phyloP scores from a whole-genome alignment of 495 filamentous ascomycete genomes.

The Glarea lozoyensis region DNA sequence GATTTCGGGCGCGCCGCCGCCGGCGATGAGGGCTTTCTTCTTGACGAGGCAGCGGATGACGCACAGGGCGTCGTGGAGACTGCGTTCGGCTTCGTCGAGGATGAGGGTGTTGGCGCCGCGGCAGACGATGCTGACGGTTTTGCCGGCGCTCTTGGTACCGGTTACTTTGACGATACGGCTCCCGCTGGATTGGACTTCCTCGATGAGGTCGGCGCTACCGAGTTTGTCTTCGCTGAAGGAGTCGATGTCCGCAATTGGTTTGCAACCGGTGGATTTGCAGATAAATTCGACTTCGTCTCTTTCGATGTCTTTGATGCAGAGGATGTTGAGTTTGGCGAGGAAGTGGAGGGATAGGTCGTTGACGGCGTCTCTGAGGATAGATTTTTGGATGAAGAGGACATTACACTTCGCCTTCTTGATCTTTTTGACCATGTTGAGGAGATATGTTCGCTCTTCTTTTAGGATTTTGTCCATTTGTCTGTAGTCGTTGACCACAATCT shows the following conservation, averaged over 20 bases:
- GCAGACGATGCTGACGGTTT: conserved; percentile 89
- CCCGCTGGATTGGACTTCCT: conserved; percentile 81
- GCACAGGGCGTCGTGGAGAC: conserved; percentile 92
- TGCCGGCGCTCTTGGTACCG: conserved; percentile 70
- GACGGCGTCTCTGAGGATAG: conserved; percentile 92
- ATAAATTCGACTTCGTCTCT: conserved; percentile 98
- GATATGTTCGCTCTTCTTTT: conserved; percentile 96
- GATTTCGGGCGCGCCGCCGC: conserved; percentile 92
- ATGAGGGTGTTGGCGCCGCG: conserved; percentile 92
- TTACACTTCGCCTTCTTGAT: conserved; percentile 99
- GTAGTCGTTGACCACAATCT: conserved; percentile 98
- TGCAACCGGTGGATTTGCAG: conserved; percentile 96
- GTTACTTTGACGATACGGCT: conserved; percentile 90
- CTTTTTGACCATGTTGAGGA: conserved; percentile 98
- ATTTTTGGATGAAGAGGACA: conserved; percentile 96
- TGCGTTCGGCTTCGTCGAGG: conserved; percentile 92
- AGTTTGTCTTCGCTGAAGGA: conserved; percentile 99
- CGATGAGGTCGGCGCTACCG: conserved; percentile 87
- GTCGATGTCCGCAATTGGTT: conserved; percentile 97
- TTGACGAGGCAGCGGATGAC: conserved; percentile 97
- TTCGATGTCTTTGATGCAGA: conserved; percentile 94
- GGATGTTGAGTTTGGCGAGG: conserved; percentile 91
- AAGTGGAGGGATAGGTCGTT: conserved; percentile 97
- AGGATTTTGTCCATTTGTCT: conserved; percentile 99
- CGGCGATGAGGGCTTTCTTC: conserved; percentile 95